Percentiles rank a stretch among this genome's conserved stretches.
Evolutionary conservation across 2,329 filamentous ascomycete genomes (phyloP).

Genomic region (Beauveria varroae): DNA sequence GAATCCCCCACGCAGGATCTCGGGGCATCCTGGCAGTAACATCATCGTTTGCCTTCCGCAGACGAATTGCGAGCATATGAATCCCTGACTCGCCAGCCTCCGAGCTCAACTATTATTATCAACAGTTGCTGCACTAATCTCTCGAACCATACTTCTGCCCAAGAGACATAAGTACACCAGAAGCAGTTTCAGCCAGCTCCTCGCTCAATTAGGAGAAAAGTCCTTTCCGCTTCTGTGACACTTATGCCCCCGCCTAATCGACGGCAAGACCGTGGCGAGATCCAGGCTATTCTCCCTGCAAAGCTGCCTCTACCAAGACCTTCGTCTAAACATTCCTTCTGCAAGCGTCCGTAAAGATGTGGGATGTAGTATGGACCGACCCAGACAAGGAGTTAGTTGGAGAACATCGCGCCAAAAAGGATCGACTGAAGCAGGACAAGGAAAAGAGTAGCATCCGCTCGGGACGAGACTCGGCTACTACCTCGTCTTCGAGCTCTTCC

Average conservation of each 20-base stretch:
- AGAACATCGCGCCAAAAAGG: conserved; percentile 43
- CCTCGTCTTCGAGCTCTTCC: conserved; percentile 14
- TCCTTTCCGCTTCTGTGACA: background rate
- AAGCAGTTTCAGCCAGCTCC: background rate
- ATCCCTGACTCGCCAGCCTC: background rate
- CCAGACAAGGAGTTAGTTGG: conserved; percentile 45
- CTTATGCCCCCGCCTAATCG: background rate
- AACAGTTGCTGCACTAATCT: background rate
- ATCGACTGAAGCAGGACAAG: conserved; percentile 21
- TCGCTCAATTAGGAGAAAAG: background rate
- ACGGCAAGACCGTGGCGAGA: background rate
- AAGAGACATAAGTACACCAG: background rate
- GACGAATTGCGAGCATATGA: background rate
- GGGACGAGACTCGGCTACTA: conserved; percentile 23
- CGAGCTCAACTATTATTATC: background rate
- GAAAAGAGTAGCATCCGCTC: conserved; percentile 17
- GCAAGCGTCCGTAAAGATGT: conserved; percentile 34
- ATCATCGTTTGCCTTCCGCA: background rate
- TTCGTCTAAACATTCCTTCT: background rate
- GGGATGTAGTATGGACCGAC: conserved; percentile 53
- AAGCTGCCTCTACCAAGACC: background rate
- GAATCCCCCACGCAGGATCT: background rate
- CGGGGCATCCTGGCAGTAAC: background rate
- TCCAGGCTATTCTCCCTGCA: background rate
- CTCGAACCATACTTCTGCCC: background rate